Base-by-base conservation (phyloP, 192 early-diverging fungal species). In the Coemansia furcata region DNA sequence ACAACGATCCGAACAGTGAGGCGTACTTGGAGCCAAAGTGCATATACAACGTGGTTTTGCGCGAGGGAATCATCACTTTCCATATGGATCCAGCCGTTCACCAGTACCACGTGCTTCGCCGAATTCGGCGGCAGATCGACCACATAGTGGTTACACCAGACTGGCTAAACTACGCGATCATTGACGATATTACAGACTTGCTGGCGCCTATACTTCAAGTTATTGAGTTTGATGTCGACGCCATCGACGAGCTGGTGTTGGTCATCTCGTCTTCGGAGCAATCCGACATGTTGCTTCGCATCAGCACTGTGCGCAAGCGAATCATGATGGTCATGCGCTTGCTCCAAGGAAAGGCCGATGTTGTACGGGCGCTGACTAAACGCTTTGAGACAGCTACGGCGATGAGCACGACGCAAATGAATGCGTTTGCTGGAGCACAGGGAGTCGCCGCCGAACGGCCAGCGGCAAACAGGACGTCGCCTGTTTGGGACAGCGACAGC, bases 211-310 rank as follows among this genome's bases (percentile, higher is more conserved):
- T 93, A 30, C 87, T 98, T 63, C 85, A 88, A 39, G 78, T 87
- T 11, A 91, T 99, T 66, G 97, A 99, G 79, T 85, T 92, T 33
- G 96, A 99, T 72, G 95, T 97, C 6, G 95, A 97, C 61, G 88
- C 93, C 0, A 95, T 97, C 64, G 96, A 99, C 66, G 96, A 99
- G 68, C 74, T 98, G 2, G 96, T 99, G 9, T 78, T 99, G 23
- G 91, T 98, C 46, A 74, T 96, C 40, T 90, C 93, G 43, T 92
- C 96, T 69, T 88, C 89, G n/a, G 96, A 98, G 72, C 89, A 90
- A 36, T 78, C 84, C 0, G 90, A 92, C 49, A 92, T 93, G 91
- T 67, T 94, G 63, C 73, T 87, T 35, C 80, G 90, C 5, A 93
- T 93, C 44, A 89, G 91, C 15, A 83, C 87, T 52, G 87, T 86